Conservation (phyloP, 306 rosid species). For the Medicago arabica region DNA sequence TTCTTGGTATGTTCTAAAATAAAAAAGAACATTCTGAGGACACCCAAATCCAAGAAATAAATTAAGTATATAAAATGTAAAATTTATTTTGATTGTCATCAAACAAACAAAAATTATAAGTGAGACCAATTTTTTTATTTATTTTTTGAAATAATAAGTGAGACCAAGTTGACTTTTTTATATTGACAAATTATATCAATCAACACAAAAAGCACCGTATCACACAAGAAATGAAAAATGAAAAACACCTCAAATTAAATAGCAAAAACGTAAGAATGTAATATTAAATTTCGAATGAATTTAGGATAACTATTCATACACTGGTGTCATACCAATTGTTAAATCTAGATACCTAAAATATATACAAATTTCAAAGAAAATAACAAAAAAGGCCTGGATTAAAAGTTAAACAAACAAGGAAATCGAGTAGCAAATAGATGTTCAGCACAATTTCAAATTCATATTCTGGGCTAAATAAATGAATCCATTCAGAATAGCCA, state of each 20-base stretch:
- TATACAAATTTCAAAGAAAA: slow-evolving; percentile 20
- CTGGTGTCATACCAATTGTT: slow-evolving; percentile 7
- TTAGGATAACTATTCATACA: background rate
- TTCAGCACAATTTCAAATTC: slow-evolving; percentile 5
- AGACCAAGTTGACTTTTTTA: background rate
- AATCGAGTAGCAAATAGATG: background rate
- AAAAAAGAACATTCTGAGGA: too few relatives aligned
- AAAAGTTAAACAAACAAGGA: slow-evolving; percentile 23
- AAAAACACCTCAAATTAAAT: background rate
- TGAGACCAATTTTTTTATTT: background rate
- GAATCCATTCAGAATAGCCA: slow-evolving; percentile 27
- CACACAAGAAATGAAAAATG: background rate
- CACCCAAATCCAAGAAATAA: too few relatives aligned
- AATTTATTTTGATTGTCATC: background rate
- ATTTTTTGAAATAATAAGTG: background rate
- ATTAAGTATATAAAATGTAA: background rate
- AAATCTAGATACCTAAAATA: slow-evolving; percentile 29
- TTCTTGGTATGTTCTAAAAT: too few relatives aligned
- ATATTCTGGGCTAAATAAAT: background rate
- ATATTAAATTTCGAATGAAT: background rate
- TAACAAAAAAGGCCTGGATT: background rate
- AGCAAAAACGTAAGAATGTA: background rate
- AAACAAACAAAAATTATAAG: background rate
- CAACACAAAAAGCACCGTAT: background rate
- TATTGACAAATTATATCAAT: background rate